A percentile compares a stretch with the other conserved stretches of the same genome.
Conservation (phyloP, 768 basidiomycete species). For the Russula sp. region DNA sequence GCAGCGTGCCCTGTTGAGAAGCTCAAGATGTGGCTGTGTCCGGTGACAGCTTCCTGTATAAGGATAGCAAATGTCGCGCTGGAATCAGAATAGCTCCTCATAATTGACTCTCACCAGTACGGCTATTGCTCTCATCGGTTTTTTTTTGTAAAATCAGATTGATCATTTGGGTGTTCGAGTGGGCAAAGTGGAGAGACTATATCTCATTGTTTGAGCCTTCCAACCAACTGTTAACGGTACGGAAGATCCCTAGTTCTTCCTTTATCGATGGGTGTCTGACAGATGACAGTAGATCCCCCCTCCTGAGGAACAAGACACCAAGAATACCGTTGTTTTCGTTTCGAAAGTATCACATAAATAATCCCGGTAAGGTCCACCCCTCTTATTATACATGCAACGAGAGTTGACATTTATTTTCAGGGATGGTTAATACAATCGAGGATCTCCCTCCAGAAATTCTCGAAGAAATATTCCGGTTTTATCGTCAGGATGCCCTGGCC, state of each 20-base stretch:
- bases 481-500: background rate
- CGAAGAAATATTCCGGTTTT: background rate
- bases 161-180: background rate
- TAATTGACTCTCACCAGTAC: background rate
- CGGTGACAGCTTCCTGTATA: background rate
- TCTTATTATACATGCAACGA: background rate
- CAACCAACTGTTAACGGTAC: background rate
- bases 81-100: background rate
- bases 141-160: background rate
- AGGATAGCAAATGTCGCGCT: background rate
- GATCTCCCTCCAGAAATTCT: background rate
- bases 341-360: background rate
- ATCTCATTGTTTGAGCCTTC: no score
- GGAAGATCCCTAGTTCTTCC: background rate
- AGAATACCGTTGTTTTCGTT: background rate
- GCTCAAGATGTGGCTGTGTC: background rate
- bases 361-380: background rate
- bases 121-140: background rate
- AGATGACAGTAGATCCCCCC: background rate
- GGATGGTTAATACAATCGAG: background rate
- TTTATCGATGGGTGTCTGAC: background rate
- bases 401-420: background rate
- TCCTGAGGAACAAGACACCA: background rate
- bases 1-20: background rate
- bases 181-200: background rate